Percentiles rank a stretch among this genome's conserved stretches.
Conservation (phyloP, 768 basidiomycete genomes). For the Hydnomerulius pinastri region DNA sequence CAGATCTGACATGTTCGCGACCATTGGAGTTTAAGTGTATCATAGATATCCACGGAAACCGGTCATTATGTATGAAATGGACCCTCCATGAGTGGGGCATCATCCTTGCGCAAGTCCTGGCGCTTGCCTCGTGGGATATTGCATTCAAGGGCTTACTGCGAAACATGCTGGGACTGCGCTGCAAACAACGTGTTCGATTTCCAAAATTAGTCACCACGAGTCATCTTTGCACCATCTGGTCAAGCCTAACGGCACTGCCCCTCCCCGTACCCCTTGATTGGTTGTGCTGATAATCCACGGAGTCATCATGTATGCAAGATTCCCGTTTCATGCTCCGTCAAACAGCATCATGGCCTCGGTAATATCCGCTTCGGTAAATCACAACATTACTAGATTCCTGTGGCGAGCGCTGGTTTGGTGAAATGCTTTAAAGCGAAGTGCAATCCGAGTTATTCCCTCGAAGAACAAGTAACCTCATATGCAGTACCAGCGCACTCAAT, state of each 20-base stretch:
- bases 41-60: constrained; percentile 26
- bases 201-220: constrained; percentile 27
- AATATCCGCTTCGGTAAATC: constrained; percentile 32
- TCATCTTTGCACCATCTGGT: constrained; percentile 19
- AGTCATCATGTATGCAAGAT: constrained; percentile 33
- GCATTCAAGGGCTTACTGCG: constrained; percentile 18
- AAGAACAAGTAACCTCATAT: constrained; percentile 22
- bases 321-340: constrained; percentile 33
- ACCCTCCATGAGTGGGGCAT: constrained; percentile 22
- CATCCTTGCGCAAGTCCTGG: constrained; percentile 24
- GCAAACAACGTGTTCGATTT: constrained; percentile 34
- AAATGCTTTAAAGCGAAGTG: constrained; percentile 27
- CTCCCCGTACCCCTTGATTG: constrained; percentile 32
- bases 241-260: constrained; percentile 29
- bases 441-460: constrained; percentile 7
- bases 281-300: constrained; percentile 33
- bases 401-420: constrained; percentile 24
- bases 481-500: constrained; percentile 32
- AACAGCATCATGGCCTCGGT: constrained; percentile 35
- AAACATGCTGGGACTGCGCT: constrained; percentile 34
- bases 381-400: constrained; percentile 24
- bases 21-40: constrained; percentile 22
- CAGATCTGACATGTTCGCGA: constrained; percentile 22
- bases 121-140: constrained; percentile 31
- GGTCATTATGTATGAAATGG: constrained; percentile 34